Conservation (phyloP, 176 grass and related monocot genomes). For the Oryza glumipatula region DNA sequence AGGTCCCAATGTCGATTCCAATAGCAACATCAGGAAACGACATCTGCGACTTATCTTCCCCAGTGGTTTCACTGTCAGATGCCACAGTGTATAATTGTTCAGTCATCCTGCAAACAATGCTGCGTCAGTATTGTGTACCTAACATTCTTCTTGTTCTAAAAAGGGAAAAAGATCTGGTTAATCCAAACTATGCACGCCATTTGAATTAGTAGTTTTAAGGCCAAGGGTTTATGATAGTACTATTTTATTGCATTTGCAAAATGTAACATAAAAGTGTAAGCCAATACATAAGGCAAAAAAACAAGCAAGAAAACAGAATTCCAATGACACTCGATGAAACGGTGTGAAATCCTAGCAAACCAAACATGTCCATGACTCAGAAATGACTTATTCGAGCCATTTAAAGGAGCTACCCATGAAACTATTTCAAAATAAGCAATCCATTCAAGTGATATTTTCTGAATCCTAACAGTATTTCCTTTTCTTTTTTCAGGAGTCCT, state of each 20-base stretch:
- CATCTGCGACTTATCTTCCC: constrained; percentile 53
- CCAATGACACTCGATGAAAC: not conserved
- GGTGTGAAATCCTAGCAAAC: not conserved
- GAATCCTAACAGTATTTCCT: not conserved
- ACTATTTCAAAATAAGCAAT: too few species aligned
- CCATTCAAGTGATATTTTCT: not conserved
- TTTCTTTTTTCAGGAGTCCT: not conserved
- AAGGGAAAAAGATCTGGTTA: not conserved
- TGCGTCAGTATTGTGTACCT: not conserved
- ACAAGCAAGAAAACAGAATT: not conserved
- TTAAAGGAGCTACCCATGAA: too few species aligned
- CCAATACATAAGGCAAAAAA: not conserved
- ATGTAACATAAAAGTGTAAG: not conserved
- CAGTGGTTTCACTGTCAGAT: constrained; percentile 65
- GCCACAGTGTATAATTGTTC: constrained; percentile 64
- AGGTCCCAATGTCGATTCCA: constrained; percentile 77
- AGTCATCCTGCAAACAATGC: constrained; percentile 50
- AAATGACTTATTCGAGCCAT: too few species aligned
- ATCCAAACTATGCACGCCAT: not conserved
- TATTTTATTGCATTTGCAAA: not conserved
- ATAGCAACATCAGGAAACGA: constrained; percentile 67
- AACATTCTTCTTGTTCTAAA: not conserved
- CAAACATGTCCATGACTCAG: not conserved
- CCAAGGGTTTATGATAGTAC: not conserved
- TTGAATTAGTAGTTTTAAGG: not conserved